Evolutionary conservation across 2,329 filamentous ascomycete species (phyloP).

Genomic region (Gnomoniopsis sp.): DNA sequence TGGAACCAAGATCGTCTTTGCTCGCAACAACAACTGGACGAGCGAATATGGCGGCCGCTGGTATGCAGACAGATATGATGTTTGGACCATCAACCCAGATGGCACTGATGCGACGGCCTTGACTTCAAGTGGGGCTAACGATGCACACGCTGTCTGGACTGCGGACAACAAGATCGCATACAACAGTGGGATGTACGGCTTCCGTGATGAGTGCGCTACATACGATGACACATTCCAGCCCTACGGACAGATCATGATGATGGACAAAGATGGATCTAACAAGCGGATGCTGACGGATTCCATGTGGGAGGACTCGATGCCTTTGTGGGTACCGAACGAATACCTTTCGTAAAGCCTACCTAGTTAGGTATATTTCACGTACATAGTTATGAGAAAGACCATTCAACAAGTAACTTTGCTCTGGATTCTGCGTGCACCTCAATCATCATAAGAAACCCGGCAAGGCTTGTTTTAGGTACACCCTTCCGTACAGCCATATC

Average conservation of each 20-base stretch:
- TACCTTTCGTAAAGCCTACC: conserved; percentile 1
- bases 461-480: too few species aligned
- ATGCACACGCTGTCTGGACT: conserved; percentile 42
- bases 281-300: conserved; percentile 28
- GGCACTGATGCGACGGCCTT: conserved; percentile 32
- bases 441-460: too few species aligned
- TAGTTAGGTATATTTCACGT: background rate
- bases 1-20: conserved; percentile 36
- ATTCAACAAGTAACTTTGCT: too few species aligned
- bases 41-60: conserved; percentile 6
- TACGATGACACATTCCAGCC: conserved; percentile 43
- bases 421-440: too few species aligned
- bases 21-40: conserved; percentile 28
- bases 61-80: conserved; percentile 31
- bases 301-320: conserved; percentile 33
- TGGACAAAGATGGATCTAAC: conserved; percentile 37
- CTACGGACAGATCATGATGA: conserved; percentile 41
- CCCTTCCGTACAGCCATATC: too few species aligned
- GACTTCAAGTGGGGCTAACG: conserved; percentile 34
- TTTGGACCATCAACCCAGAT: conserved; percentile 39
- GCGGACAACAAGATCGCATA: conserved; percentile 39
- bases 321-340: conserved; percentile 19
- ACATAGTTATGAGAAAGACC: background rate
- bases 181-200: conserved; percentile 39
- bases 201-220: conserved; percentile 36